Percentiles rank a stretch among this genome's conserved stretches.
Evolutionary conservation across 2,329 filamentous ascomycete species (phyloP).

Genomic region (Myriangium duriaei): DNA sequence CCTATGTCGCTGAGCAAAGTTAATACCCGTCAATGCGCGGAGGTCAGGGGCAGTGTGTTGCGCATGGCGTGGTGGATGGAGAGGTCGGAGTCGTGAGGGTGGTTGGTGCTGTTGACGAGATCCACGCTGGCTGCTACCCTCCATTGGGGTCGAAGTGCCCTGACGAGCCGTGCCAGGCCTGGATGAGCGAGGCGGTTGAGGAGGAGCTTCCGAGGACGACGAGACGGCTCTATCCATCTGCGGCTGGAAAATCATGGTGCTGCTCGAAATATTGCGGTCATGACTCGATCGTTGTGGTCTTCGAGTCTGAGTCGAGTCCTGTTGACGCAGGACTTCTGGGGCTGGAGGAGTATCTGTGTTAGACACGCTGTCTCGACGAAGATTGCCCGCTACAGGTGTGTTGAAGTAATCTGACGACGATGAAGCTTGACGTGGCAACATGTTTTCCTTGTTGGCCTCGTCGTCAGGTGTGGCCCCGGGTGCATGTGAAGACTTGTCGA

Average conservation of each 20-base stretch:
- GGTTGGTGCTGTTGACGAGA: conserved; percentile 25
- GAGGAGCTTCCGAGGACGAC: conserved; percentile 10
- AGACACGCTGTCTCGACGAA: neutral
- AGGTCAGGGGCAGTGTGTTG: conserved; percentile 46
- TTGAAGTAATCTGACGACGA: conserved; percentile 5
- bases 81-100: conserved; percentile 41
- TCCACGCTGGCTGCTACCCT: conserved; percentile 29
- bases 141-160: conserved; percentile 30
- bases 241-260: conserved; percentile 76
- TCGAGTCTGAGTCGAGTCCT: conserved; percentile 1
- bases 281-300: conserved; percentile 31
- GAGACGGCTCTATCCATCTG: conserved; percentile 26
- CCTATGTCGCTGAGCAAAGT: conserved; percentile 17
- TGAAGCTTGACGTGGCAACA: neutral
- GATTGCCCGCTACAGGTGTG: neutral
- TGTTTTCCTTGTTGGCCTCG: conserved; percentile 7
- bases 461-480: conserved; percentile 9
- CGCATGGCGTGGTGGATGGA: conserved; percentile 40
- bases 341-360: conserved; percentile 7
- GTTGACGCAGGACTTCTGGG: neutral
- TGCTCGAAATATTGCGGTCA: conserved; percentile 62
- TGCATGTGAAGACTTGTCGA: conserved; percentile 10
- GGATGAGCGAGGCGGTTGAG: conserved; percentile 1
- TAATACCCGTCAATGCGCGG: conserved; percentile 30
- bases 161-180: conserved; percentile 18